Evolutionary conservation across 768 basidiomycete species (phyloP).

Genomic region (Dendrothele bispora): DNA sequence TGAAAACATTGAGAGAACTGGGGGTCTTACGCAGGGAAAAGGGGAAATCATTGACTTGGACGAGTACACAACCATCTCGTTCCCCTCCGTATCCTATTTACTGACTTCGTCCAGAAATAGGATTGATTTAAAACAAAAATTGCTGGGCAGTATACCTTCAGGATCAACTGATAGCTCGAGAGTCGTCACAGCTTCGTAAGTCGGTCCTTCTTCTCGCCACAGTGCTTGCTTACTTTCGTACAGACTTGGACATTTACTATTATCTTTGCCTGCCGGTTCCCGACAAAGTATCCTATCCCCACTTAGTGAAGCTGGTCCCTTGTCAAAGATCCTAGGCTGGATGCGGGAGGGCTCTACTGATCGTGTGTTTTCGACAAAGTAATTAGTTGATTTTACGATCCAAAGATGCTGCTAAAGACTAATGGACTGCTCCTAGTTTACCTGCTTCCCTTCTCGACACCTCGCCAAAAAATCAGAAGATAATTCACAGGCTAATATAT

Average conservation of each 20-base stretch:
- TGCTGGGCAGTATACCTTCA: neutral
- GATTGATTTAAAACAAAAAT: slow-evolving; percentile 8
- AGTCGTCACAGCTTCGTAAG: slow-evolving; percentile 42
- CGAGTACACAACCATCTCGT: slow-evolving; percentile 28
- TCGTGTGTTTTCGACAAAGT: slow-evolving; percentile 15
- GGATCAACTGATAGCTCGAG: neutral
- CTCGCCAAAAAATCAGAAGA: slow-evolving; percentile 27
- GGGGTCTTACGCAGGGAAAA: slow-evolving; percentile 36
- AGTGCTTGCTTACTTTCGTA: slow-evolving; percentile 7
- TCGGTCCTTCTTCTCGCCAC: slow-evolving; percentile 4
- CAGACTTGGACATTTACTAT: slow-evolving; percentile 65
- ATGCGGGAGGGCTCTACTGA: slow-evolving; percentile 13
- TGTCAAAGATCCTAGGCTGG: slow-evolving; percentile 37
- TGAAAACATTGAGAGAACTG: slow-evolving; percentile 35
- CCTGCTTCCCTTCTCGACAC: slow-evolving; percentile 34
- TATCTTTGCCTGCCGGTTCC: slow-evolving; percentile 35
- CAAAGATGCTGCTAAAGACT: slow-evolving; percentile 4
- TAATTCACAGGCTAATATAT: slow-evolving; percentile 51
- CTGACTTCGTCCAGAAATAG: no score
- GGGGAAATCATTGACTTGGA: slow-evolving; percentile 31
- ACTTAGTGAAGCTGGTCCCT: slow-evolving; percentile 37
- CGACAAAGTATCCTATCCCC: slow-evolving; percentile 46
- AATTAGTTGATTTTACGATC: neutral
- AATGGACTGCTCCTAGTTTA: slow-evolving; percentile 26
- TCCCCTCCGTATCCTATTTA: no score